These are phyloP conservation scores for Crucibulum laeve DNA, from an alignment of 768 basidiomycete genomes.

Conservation along the genomic window DNA sequence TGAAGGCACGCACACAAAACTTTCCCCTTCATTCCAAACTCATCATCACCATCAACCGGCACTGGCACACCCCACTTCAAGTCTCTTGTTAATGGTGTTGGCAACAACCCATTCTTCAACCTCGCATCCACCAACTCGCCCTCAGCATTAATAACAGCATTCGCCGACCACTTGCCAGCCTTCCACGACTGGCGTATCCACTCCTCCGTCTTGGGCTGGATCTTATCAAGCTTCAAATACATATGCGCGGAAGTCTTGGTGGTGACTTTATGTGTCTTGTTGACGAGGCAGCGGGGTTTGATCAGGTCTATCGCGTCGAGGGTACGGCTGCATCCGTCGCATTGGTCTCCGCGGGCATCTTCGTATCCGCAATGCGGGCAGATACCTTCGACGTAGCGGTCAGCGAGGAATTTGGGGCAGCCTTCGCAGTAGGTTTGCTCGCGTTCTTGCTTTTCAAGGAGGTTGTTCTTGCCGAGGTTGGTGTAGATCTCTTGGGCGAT, in stretches of 20 bases:
- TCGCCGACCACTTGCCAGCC: conserved; percentile 88
- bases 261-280: conserved; percentile 74
- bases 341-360: conserved; percentile 97
- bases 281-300: conserved; percentile 89
- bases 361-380: conserved; percentile 92
- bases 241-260: conserved; percentile 83
- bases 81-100: conserved; percentile 92
- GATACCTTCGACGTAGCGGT: conserved; percentile 96
- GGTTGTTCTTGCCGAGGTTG: conserved; percentile 74
- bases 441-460: conserved; percentile 78
- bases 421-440: conserved; percentile 96
- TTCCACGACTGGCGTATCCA: conserved; percentile 83
- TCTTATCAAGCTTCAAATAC: conserved; percentile 80
- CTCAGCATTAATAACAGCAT: conserved; percentile 84
- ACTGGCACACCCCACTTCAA: conserved; percentile 96
- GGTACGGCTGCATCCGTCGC: conserved; percentile 89
- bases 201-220: conserved; percentile 79
- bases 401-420: conserved; percentile 92
- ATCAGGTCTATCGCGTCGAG: conserved; percentile 91
- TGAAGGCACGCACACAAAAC: conserved; percentile 78
- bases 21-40: conserved; percentile 85
- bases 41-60: conserved; percentile 71
- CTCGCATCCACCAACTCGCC: conserved; percentile 89
- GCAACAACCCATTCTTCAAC: conserved; percentile 77
- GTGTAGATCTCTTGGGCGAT: conserved; percentile 89